Conservation (phyloP, 1,139 yeast species). For the Geotrichum phurueaensis region DNA sequence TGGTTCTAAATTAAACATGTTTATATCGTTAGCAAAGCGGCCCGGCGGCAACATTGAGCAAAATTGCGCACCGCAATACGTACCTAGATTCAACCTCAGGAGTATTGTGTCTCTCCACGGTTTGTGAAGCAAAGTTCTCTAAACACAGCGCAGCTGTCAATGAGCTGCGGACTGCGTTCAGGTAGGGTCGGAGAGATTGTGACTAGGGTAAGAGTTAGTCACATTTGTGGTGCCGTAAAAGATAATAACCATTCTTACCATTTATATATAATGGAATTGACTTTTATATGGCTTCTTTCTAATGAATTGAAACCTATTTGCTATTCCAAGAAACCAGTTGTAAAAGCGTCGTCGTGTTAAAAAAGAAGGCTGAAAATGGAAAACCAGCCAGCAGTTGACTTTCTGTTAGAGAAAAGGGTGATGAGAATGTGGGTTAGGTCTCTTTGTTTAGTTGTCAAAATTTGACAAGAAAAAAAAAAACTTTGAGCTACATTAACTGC, state of each 20-base stretch:
- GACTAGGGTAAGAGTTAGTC: constrained; percentile 34
- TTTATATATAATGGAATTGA: not conserved
- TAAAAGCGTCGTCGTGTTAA: not conserved
- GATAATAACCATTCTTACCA: not conserved
- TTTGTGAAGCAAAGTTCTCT: constrained; percentile 90
- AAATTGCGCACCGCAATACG: not conserved
- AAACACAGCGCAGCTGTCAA: constrained; percentile 92
- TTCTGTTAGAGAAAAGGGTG: not conserved
- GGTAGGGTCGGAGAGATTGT: constrained; percentile 92
- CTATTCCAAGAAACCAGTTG: not conserved
- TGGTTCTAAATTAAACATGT: constrained; percentile 40
- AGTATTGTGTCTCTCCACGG: constrained; percentile 93
- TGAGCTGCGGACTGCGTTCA: constrained; percentile 89
- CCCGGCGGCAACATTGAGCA: not conserved
- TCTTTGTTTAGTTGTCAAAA: not conserved
- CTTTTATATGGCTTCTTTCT: not conserved
- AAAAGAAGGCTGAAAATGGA: not conserved
- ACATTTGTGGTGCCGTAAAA: not conserved
- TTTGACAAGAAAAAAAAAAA: not conserved
- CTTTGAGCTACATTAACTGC: not conserved
- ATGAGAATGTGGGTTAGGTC: not conserved
- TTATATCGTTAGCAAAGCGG: not conserved
- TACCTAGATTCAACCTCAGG: constrained; percentile 86
- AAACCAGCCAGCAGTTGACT: not conserved
- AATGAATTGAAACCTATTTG: not conserved